Base-by-base conservation (phyloP, 2,329 filamentous ascomycete genomes). In the Alternaria gansuensis region DNA sequence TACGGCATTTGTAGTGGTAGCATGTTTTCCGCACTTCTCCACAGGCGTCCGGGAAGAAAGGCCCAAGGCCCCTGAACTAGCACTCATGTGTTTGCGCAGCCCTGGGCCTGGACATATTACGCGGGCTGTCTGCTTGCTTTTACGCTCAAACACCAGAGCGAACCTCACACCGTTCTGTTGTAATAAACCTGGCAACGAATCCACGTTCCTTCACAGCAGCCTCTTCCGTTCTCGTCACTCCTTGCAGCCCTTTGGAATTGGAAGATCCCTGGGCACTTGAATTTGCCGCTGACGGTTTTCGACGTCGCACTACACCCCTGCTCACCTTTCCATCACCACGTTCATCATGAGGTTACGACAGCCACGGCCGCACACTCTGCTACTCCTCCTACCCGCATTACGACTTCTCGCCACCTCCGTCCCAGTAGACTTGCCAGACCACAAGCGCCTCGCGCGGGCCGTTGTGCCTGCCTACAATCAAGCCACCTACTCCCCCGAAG, bases 361-460 rank as follows among this genome's bases (percentile, higher is more conserved):
- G 62, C 79, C 78, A 54, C 80, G 81, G 60, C 83, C 83, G 55
- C 81, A 85, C 29, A 62, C 68, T 34, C 64, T 76, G 50, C 65
- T 77, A 41, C 75, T 90, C 24, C 76, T 90, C 49, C 80, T 90
- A 33, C 82, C 90, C 36, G 81, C 89, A 2, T 77, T 89, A 36
- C 84, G 86, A 29, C 83, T 82, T 34, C 76, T 89, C 60, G 85
- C 84, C 26, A 79, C 81, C 36, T 76, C 81, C 26, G 70, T 82
- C 46, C 70, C 81, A 39, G 69, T 76, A 60, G 74, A 73, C 53
- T 34, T 62, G 60, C 29, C 31, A 1, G 66, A 72, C 45, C 63
- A 65, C n/a, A 66, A 64, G 45, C 64, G 63, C 17, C 54, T 76
- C 29, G 70, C 69, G n/a, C 69, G 72, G 46, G 77, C 73, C 31